These are phyloP conservation scores for Pezicula carpinea DNA, from an alignment of 2,329 filamentous ascomycete species.

Conservation along the genomic window DNA sequence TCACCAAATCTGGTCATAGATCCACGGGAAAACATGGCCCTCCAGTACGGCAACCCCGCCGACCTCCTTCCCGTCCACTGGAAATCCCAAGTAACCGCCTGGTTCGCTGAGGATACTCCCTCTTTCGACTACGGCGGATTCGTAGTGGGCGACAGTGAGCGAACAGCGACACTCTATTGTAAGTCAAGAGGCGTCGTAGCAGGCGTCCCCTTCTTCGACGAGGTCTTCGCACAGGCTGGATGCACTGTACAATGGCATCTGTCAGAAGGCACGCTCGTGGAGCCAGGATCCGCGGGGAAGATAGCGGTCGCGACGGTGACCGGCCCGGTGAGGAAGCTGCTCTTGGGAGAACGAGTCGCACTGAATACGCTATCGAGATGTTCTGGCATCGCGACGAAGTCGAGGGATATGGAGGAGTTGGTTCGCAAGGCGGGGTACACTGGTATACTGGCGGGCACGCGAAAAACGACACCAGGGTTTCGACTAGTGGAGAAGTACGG, in stretches of 20 bases:
- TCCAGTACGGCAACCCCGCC: conserved; percentile 50
- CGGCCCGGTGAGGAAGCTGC: conserved; percentile 70
- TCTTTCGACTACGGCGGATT: conserved; percentile 97
- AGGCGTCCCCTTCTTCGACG: conserved; percentile 90
- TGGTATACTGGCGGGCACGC: conserved; percentile 85
- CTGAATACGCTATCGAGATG: conserved; percentile 88
- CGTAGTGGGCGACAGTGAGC: conserved; percentile 72
- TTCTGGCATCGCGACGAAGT: conserved; percentile 80
- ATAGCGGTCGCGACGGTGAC: conserved; percentile 72
- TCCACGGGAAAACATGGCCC: conserved; percentile 19
- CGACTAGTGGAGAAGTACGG: conserved; percentile 96
- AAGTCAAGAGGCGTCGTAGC: conserved; percentile 79
- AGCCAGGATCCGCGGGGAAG: conserved; percentile 48
- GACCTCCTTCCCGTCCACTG: conserved; percentile 82
- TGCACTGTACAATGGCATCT: conserved; percentile 91
- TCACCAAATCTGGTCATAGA: too few species aligned
- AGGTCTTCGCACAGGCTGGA: conserved; percentile 84
- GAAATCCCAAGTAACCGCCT: conserved; percentile 73
- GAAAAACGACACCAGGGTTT: conserved; percentile 97
- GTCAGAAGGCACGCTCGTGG: conserved; percentile 66
- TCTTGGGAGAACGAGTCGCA: conserved; percentile 91
- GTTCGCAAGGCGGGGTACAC: conserved; percentile 66
- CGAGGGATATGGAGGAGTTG: conserved; percentile 47
- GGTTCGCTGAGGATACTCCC: conserved; percentile 94
- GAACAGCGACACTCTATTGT: conserved; percentile 62